phyloP scores from a whole-genome alignment of 805 yeast species.

The Starmerella apicola region DNA sequence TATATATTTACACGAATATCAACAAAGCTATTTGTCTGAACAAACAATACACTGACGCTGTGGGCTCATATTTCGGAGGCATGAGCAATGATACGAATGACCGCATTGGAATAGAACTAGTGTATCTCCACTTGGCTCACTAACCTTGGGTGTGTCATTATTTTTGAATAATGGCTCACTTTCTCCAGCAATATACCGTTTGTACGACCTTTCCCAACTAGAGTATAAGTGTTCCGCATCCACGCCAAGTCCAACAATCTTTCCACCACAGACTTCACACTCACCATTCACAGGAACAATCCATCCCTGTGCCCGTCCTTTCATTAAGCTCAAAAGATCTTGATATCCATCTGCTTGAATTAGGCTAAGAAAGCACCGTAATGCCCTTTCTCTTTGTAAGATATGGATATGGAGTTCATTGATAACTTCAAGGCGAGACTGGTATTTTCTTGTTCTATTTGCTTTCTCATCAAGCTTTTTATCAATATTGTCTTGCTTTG shows the following conservation, averaged over 20 bases:
- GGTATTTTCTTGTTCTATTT: neutral
- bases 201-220: constrained; percentile 15
- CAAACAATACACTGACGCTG: neutral
- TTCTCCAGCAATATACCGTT: too few species aligned
- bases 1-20: too few species aligned
- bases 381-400: constrained; percentile 4
- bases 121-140: constrained; percentile 1
- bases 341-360: constrained; percentile 44
- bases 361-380: constrained; percentile 23
- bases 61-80: constrained; percentile 12
- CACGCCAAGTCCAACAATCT: constrained; percentile 56
- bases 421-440: constrained; percentile 4
- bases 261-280: constrained; percentile 69
- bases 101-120: constrained; percentile 17
- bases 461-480: neutral
- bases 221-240: constrained; percentile 36
- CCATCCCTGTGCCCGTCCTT: constrained; percentile 50
- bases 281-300: constrained; percentile 36
- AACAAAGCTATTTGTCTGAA: neutral
- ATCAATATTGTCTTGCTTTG: neutral
- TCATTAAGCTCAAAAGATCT: constrained; percentile 34
- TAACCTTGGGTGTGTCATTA: neutral
- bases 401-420: constrained; percentile 7
- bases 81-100: constrained; percentile 18
- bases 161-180: too few species aligned